phyloP scores from a whole-genome alignment of 768 basidiomycete genomes.

The Termitomyces eurrhizus region DNA sequence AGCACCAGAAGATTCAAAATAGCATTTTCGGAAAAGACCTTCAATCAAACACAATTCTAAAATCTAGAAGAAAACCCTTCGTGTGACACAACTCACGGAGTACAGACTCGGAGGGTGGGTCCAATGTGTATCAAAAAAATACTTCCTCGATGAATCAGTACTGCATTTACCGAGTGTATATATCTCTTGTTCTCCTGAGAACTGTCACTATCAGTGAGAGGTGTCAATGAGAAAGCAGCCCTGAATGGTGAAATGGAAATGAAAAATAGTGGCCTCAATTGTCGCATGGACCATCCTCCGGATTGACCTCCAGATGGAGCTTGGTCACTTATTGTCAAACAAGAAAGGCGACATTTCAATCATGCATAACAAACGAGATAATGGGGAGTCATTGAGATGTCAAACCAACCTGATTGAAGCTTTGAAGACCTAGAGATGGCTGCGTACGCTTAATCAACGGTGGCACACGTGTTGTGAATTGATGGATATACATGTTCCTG shows the following conservation, averaged over 20 bases:
- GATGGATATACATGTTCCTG: too few relatives aligned
- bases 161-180: background rate
- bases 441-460: background rate
- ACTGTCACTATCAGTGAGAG: background rate
- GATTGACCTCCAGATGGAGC: background rate
- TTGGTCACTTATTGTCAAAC: background rate
- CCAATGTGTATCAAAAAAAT: background rate
- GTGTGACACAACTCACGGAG: background rate
- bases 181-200: background rate
- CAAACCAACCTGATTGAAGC: slow-evolving; percentile 11
- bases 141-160: background rate
- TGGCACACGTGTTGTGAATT: background rate
- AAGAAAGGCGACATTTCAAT: background rate
- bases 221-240: background rate
- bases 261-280: background rate
- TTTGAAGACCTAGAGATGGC: background rate
- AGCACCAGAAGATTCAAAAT: background rate
- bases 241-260: background rate
- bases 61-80: background rate
- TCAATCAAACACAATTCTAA: background rate
- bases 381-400: slow-evolving; percentile 7
- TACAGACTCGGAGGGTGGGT: too few relatives aligned
- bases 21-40: background rate
- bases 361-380: slow-evolving; percentile 1
- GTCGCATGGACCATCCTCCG: too few relatives aligned